A percentile compares a stretch with the other conserved stretches of the same genome.
Evolutionary conservation across 2,329 filamentous ascomycete genomes (phyloP).

Genomic region (Dissoconium aciculare): DNA sequence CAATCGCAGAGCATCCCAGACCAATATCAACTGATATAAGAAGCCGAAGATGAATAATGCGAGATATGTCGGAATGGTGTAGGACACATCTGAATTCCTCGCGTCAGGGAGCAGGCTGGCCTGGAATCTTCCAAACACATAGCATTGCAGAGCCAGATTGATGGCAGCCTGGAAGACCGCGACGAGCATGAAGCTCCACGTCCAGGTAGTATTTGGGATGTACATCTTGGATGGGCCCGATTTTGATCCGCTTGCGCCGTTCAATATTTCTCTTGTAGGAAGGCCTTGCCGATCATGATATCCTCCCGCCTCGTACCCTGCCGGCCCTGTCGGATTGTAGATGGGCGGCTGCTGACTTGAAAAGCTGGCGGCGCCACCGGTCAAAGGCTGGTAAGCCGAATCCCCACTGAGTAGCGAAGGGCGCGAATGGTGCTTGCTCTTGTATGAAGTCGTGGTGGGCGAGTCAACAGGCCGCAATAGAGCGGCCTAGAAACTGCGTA

Average conservation of each 20-base stretch:
- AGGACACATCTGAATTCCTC: slow-evolving; percentile 3
- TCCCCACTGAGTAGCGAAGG: slow-evolving; percentile 44
- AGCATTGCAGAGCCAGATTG: slow-evolving; percentile 73
- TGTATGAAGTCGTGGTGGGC: slow-evolving; percentile 31
- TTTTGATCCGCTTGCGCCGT: slow-evolving; percentile 10
- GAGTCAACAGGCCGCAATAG: slow-evolving; percentile 14
- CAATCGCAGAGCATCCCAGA: slow-evolving; percentile 82
- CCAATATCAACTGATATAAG: slow-evolving; percentile 75
- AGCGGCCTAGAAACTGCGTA: slow-evolving; percentile 11
- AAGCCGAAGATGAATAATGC: slow-evolving; percentile 96
- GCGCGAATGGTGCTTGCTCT: slow-evolving; percentile 41
- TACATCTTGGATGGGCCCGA: slow-evolving; percentile 42
- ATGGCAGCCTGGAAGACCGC: slow-evolving; percentile 63
- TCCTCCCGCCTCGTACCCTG: slow-evolving; percentile 29
- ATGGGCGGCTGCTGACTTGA: slow-evolving; percentile 14
- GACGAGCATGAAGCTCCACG: slow-evolving; percentile 66
- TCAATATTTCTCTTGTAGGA: slow-evolving; percentile 24
- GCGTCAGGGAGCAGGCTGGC: slow-evolving; percentile 29
- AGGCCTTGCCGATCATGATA: slow-evolving; percentile 40
- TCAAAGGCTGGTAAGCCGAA: slow-evolving; percentile 31
- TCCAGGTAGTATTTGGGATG: slow-evolving; percentile 72
- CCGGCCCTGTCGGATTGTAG: slow-evolving; percentile 11
- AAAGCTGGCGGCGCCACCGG: slow-evolving; percentile 24
- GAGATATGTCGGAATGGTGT: slow-evolving; percentile 80
- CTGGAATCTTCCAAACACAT: slow-evolving; percentile 82